Base-by-base conservation (phyloP, 75 land plant genomes). In the Isoetes taiwanensis region DNA sequence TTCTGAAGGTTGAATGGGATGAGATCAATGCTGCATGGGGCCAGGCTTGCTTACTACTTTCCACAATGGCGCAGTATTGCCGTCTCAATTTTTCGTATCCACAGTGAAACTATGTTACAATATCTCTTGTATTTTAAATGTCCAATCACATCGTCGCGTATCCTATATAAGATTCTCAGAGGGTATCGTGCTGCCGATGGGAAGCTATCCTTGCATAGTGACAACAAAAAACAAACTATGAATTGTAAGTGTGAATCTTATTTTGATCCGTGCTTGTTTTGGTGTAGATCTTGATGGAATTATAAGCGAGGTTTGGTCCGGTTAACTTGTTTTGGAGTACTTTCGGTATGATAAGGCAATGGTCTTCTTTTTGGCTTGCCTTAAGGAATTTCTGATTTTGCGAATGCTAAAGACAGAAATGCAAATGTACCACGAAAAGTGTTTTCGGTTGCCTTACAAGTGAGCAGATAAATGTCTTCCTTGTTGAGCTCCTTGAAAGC, bases 21-120 rank as follows among this genome's bases (percentile, higher is more conserved):
- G 99, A 94, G 72, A 94, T 84, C 46, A 94, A 94, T 84, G 99
- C 99, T 59, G 99, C 99, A 23, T 94, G 96, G 96, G 99, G 99
- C n/a, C 99, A 94, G 56, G 96, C 99, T 59, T 88, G 99, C 69
- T 80, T 94, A 38, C 84, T 94, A 25, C 76, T 94, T 32, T 77
- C 84, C 41, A 88, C 96, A 19, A 94, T 94, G 96, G 77, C 79
- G 28, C 86, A 80, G 34, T 78, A 84, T 76, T 84, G 78, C 62
- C 69, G 74, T 12, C 81, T 78, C 23, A 84, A 88, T 41, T 89
- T 88, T 61, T 66, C 67, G 98, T 93, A 90, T 79, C 79, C 81
- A 71, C 59, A n/a, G n/a, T n/a, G n/a, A n/a, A n/a, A n/a, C n/a
- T n/a, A n/a, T n/a, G n/a, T n/a, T n/a, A n/a, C n/a, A n/a, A n/a